phyloP scores from a whole-genome alignment of 176 grass and related monocot species.

The Themeda triandra region DNA sequence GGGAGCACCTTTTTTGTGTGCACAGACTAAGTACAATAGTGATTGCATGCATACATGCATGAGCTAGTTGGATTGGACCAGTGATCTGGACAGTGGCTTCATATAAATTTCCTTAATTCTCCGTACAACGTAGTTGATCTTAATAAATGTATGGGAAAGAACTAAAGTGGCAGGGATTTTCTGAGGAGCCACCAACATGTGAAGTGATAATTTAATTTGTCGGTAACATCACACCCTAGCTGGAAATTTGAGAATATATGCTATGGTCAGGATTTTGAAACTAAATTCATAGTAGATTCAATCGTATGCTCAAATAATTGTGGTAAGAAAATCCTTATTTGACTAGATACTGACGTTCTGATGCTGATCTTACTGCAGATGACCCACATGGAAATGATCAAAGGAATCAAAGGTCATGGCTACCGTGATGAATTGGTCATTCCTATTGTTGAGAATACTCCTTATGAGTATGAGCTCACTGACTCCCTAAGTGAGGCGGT shows the following conservation, averaged over 20 bases:
- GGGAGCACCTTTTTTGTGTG: background rate
- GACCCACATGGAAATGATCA: conserved; percentile 99
- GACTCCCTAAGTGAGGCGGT: conserved; percentile 82
- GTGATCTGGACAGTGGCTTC: conserved; percentile 4
- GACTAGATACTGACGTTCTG: conserved; percentile 8
- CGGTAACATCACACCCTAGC: background rate
- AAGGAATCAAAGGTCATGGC: conserved; percentile 97
- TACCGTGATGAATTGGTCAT: conserved; percentile 86
- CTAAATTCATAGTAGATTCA: background rate
- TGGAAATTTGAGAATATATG: background rate
- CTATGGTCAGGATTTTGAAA: background rate
- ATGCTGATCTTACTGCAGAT: conserved; percentile 51
- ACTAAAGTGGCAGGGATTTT: background rate
- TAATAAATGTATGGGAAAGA: background rate
- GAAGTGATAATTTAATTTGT: background rate
- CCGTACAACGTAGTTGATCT: background rate
- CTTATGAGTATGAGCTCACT: conserved; percentile 85
- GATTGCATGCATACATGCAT: background rate
- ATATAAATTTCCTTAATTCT: background rate
- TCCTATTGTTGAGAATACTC: conserved; percentile 97
- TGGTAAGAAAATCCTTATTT: background rate
- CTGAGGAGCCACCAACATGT: background rate
- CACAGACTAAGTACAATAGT: background rate
- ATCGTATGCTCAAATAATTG: background rate
- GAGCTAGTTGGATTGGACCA: background rate